These are phyloP conservation scores for Narthecium ossifragum DNA, from an alignment of 106 monocot genomes.

Conservation along the genomic window DNA sequence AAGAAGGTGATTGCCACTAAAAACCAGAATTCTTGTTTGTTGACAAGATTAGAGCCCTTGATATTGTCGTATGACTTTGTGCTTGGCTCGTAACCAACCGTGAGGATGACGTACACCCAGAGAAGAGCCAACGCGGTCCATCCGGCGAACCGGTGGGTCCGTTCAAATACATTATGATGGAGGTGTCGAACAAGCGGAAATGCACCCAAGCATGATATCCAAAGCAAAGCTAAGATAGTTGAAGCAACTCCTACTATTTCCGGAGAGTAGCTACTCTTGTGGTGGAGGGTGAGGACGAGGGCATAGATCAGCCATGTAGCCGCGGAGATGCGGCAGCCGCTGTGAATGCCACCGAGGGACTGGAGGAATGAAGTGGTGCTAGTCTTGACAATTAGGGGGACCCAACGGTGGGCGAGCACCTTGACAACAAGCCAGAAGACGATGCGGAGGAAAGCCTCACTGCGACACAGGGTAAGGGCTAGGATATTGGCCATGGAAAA, in stretches of 20 bases:
- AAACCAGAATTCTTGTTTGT: conserved; percentile 40
- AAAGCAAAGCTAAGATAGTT: conserved; percentile 31
- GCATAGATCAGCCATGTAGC: conserved; percentile 49
- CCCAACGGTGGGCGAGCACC: conserved; percentile 16
- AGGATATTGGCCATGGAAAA: conserved; percentile 54
- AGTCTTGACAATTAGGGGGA: conserved; percentile 41
- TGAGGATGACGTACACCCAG: conserved; percentile 55
- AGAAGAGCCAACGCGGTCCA: conserved; percentile 51
- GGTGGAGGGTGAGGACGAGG: conserved; percentile 16
- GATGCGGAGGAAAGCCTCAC: conserved; percentile 47
- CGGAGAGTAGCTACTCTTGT: conserved; percentile 4
- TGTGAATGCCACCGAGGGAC: conserved; percentile 56
- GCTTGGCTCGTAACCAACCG: conserved; percentile 23
- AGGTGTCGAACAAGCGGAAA: conserved; percentile 43
- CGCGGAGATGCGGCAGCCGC: conserved; percentile 56
- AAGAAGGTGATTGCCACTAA: conserved; percentile 42
- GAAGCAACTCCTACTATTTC: conserved; percentile 34
- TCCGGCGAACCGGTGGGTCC: conserved; percentile 63
- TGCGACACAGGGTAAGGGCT: conserved; percentile 52
- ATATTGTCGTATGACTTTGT: conserved; percentile 31
- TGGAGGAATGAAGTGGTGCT: conserved; percentile 42
- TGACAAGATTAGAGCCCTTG: conserved; percentile 7
- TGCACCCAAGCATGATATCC: conserved; percentile 33
- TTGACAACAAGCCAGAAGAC: conserved; percentile 42
- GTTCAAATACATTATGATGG: conserved; percentile 72